These are phyloP conservation scores for Fraxinus albicans DNA, from an alignment of 305 asterid species.

Conservation along the genomic window DNA sequence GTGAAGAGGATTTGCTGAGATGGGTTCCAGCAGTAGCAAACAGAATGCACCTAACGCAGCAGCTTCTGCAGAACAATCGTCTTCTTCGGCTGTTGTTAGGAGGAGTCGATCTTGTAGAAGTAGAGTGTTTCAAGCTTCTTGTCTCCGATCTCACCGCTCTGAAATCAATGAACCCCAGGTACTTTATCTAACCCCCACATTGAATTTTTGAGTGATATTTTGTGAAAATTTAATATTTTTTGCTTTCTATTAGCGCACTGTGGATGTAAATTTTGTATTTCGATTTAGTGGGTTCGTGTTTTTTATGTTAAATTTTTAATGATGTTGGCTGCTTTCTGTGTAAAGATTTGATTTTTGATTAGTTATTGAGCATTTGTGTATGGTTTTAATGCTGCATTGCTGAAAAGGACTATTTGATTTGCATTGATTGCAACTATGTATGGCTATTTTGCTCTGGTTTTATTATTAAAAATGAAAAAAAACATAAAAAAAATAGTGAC, in stretches of 20 bases:
- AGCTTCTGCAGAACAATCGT: slow-evolving; percentile 21
- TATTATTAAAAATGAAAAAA: background rate
- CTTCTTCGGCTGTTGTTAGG: slow-evolving; percentile 42
- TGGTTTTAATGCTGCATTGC: background rate
- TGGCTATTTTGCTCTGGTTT: background rate
- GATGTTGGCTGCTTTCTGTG: slow-evolving; percentile 2
- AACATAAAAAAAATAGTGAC: background rate
- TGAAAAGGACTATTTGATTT: background rate
- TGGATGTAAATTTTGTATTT: background rate
- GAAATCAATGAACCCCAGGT: slow-evolving; percentile 53
- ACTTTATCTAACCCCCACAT: slow-evolving; percentile 5
- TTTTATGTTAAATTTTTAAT: slow-evolving; percentile 16
- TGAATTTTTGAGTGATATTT: background rate
- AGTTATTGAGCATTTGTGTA: background rate
- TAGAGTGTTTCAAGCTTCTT: slow-evolving; percentile 56
- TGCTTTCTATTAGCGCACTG: too few relatives aligned
- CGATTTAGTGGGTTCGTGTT: slow-evolving; percentile 13
- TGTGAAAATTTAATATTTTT: slow-evolving; percentile 17
- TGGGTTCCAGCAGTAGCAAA: slow-evolving; percentile 81
- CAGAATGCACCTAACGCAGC: slow-evolving; percentile 44
- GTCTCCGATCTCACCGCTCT: slow-evolving; percentile 59
- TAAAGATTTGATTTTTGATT: background rate
- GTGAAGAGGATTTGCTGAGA: slow-evolving; percentile 15
- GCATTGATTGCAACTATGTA: background rate
- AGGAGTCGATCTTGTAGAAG: slow-evolving; percentile 59